Evolutionary conservation across 2,329 filamentous ascomycete genomes (phyloP).

Genomic region (Microdochium bolleyi): DNA sequence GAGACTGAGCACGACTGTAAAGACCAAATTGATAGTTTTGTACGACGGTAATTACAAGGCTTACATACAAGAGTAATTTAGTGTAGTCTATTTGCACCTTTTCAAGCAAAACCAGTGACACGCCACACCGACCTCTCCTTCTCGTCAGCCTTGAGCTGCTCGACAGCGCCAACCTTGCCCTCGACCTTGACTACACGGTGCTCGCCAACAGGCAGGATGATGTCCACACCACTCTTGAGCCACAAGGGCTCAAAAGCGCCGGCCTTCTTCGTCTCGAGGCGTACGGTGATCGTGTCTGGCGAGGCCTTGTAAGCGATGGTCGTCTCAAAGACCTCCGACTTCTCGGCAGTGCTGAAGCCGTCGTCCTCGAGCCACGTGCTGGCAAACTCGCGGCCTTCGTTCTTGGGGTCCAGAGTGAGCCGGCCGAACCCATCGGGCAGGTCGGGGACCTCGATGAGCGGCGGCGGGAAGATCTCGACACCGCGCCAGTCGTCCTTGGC

Average conservation of each 20-base stretch:
- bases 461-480: slow-evolving; percentile 33
- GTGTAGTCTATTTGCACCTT: too few species aligned
- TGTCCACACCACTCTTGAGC: slow-evolving; percentile 13
- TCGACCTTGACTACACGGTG: slow-evolving; percentile 14
- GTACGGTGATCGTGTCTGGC: slow-evolving; percentile 9
- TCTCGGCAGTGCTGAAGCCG: slow-evolving; percentile 14
- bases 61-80: too few species aligned
- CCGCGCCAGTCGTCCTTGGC: slow-evolving; percentile 32
- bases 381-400: slow-evolving; percentile 8
- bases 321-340: slow-evolving; percentile 13
- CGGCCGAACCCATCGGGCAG: slow-evolving; percentile 3
- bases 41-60: too few species aligned
- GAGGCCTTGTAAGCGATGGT: slow-evolving; percentile 11
- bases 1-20: too few species aligned
- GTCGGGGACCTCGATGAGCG: slow-evolving; percentile 4
- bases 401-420: not conserved
- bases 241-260: slow-evolving; percentile 18
- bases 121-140: not conserved
- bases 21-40: too few species aligned
- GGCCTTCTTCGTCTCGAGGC: slow-evolving; percentile 7
- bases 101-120: not conserved
- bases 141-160: not conserved
- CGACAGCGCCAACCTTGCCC: slow-evolving; percentile 6
- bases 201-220: slow-evolving; percentile 21
- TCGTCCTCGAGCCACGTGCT: slow-evolving; percentile 23